Evolutionary conservation across 2,329 filamentous ascomycete genomes (phyloP), one percentile per base, ranked within the genome.

Genomic region (Chrysoporthe deuterocubensis): DNA sequence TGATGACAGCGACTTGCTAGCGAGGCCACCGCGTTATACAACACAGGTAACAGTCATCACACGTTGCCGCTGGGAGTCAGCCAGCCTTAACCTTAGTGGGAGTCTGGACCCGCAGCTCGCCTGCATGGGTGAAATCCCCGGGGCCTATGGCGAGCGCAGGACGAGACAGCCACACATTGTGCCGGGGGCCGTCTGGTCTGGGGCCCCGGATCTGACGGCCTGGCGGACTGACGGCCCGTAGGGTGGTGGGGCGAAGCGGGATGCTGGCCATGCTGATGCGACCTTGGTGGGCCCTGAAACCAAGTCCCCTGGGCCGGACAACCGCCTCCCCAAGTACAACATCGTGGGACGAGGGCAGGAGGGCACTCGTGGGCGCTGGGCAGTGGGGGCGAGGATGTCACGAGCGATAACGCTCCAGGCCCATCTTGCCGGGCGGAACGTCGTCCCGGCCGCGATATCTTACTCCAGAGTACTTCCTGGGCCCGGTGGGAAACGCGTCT

Each of bases 171-270:
- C 50, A 34, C 32, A 21, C 37, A 40, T 42, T 5, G 11, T 32
- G n/a, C 42, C 14, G 13, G 46, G 26, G 14, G 2, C 60, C 61
- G 26, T 26, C 26, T 26, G 26, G 40, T 63, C 43, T 32, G 48
- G 26, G 13, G 32, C 61, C 61, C 48, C 61, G 37, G 48, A 43
- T 54, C 32, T 44, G 48, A 54, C 67, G 67, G 67, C 62, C 21
- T 61, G 34, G 66, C 68, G 68, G 68, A 21, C 59, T 61, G 59
- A 62, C 68, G 65, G 68, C 65, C 68, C 68, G 68, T 62, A 59
- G 61, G 61, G 58, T 67, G 67, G 61, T 69, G 68, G 68, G 61
- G 68, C 65, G 44, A 64, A 46, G 57, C 46, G 18, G 34, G 16
- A 34, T 62, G 26, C 34, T 26, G 54, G 16, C 16, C 7, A 16